Evolutionary conservation across 306 rosid genomes (phyloP).

Genomic region (cucumber (Cucumis sativus)): Cucumber_9930_V3 NC_026657.2:15891001-15891500

Average conservation of each 20-base stretch:
- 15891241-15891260: background rate
- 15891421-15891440: no score
- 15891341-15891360: background rate
- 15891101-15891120: no score
- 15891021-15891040: no score
- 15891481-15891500: no score
- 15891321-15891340: background rate
- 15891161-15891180: no score
- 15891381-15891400: background rate
- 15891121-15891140: background rate
- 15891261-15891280: background rate
- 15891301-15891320: background rate
- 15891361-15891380: background rate
- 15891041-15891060: no score
- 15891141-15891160: background rate
- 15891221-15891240: background rate
- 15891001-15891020: no score
- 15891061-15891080: no score
- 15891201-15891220: background rate
- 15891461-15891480: no score
- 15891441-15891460: no score
- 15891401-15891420: no score
- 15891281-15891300: background rate
- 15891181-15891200: background rate
- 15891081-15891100: no score